Evolutionary conservation across 2,329 filamentous ascomycete species (phyloP).

Genomic region (Bertia moriformis): DNA sequence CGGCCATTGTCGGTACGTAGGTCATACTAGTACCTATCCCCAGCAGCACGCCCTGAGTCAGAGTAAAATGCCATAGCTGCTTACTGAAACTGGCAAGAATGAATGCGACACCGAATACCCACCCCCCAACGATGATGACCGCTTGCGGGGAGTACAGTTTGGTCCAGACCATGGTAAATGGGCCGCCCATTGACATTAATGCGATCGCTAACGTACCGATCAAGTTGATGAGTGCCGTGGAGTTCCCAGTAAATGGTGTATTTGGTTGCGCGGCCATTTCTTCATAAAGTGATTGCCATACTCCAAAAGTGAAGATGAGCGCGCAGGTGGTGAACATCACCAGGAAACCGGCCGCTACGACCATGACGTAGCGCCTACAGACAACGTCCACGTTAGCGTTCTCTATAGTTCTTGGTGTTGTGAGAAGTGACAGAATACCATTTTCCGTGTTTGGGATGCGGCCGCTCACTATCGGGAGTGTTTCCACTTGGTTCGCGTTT

Average conservation of each 20-base stretch:
- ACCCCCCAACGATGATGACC: slow-evolving; percentile 1
- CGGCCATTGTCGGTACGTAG: slow-evolving; percentile 3
- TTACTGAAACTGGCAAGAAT: slow-evolving; percentile 3
- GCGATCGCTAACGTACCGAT: slow-evolving; percentile 2
- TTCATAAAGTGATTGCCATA: slow-evolving; percentile 3
- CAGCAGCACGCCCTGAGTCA: slow-evolving; percentile 1
- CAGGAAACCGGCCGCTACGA: slow-evolving; percentile 2
- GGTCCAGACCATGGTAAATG: slow-evolving; percentile 1
- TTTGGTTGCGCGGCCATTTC: background rate
- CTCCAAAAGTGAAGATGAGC: slow-evolving; percentile 3
- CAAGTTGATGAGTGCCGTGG: slow-evolving; percentile 1
- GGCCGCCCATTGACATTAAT: slow-evolving; percentile 3
- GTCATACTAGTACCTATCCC: slow-evolving; percentile 2
- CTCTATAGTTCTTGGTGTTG: too few relatives aligned
- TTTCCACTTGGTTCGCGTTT: too few relatives aligned
- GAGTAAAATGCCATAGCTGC: slow-evolving; percentile 2
- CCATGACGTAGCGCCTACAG: background rate
- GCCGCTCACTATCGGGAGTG: too few relatives aligned
- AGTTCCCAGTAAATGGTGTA: slow-evolving; percentile 1
- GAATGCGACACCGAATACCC: slow-evolving; percentile 2
- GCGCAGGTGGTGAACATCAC: slow-evolving; percentile 2
- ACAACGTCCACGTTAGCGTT: too few relatives aligned
- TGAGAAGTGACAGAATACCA: too few relatives aligned
- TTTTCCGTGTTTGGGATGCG: too few relatives aligned
- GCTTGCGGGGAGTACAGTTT: slow-evolving; percentile 2